phyloP scores from a whole-genome alignment of 345 rosid species.

The Bretschneidera sinensis region DNA sequence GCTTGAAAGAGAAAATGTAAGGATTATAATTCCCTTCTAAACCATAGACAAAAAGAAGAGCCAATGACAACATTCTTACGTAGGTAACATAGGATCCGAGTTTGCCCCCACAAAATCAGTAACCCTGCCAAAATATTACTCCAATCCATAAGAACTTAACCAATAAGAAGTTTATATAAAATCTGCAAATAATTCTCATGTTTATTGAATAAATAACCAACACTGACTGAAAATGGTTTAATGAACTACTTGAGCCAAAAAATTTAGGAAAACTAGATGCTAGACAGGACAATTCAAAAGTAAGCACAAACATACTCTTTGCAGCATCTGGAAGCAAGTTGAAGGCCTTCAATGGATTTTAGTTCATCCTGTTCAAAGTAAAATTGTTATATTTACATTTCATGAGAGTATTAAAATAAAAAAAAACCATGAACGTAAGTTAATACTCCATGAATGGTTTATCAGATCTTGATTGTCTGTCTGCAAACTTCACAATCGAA shows the following conservation, averaged over 20 bases:
- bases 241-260: not conserved
- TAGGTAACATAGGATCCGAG: conserved; percentile 64
- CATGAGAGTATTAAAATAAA: no score
- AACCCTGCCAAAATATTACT: conserved; percentile 40
- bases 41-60: not conserved
- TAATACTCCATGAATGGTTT: no score
- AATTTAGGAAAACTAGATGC: not conserved
- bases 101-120: conserved; percentile 62
- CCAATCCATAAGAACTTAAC: not conserved
- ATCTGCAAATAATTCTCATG: no score
- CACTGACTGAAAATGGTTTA: not conserved
- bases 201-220: not conserved
- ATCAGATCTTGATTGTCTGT: no score
- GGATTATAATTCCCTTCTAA: not conserved
- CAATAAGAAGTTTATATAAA: no score
- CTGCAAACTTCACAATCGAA: no score
- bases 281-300: not conserved
- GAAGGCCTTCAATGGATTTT: conserved; percentile 50
- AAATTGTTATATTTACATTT: no score
- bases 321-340: conserved; percentile 75
- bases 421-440: no score
- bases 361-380: conserved; percentile 56
- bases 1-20: conserved; percentile 12
- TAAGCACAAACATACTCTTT: conserved; percentile 79
- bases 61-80: conserved; percentile 35